Conservation (phyloP, 306 rosid genomes). For the Pterocarpus macrocarpus region DNA sequence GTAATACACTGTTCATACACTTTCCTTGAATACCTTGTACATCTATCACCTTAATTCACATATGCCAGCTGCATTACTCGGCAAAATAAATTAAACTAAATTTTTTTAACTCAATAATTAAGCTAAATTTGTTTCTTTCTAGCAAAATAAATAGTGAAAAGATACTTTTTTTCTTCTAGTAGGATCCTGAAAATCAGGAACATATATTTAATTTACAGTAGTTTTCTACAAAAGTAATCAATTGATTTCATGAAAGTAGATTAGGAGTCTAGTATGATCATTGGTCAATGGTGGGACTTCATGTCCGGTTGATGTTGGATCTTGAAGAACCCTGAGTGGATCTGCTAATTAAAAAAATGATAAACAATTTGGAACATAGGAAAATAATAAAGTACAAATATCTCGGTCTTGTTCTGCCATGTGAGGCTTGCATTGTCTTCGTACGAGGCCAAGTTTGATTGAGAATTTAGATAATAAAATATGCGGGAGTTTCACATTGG, state of each 20-base stretch:
- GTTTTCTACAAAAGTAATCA: background rate
- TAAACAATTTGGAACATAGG: background rate
- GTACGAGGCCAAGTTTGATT: conserved; percentile 14
- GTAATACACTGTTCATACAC: conserved; percentile 13
- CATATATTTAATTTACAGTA: background rate
- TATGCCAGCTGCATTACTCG: conserved; percentile 29
- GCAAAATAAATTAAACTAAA: background rate
- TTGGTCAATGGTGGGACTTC: background rate
- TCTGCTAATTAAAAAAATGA: conserved; percentile 4
- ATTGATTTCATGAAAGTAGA: conserved; percentile 7
- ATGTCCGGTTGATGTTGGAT: conserved; percentile 27
- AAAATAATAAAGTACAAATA: background rate
- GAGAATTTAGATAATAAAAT: conserved; percentile 20
- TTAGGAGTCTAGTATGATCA: conserved; percentile 10
- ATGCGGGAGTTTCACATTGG: background rate
- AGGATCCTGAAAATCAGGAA: conserved; percentile 6
- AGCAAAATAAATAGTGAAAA: background rate
- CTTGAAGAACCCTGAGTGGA: conserved; percentile 22
- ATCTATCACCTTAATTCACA: background rate
- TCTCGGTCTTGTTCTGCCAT: conserved; percentile 34
- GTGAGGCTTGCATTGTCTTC: conserved; percentile 17
- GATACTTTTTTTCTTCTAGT: too few species aligned
- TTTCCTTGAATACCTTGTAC: conserved; percentile 24
- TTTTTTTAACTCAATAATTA: conserved; percentile 26
- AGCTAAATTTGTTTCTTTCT: conserved; percentile 20